phyloP scores from a whole-genome alignment of 176 grass and related monocot genomes.

The Eremochloa ophiuroides region DNA sequence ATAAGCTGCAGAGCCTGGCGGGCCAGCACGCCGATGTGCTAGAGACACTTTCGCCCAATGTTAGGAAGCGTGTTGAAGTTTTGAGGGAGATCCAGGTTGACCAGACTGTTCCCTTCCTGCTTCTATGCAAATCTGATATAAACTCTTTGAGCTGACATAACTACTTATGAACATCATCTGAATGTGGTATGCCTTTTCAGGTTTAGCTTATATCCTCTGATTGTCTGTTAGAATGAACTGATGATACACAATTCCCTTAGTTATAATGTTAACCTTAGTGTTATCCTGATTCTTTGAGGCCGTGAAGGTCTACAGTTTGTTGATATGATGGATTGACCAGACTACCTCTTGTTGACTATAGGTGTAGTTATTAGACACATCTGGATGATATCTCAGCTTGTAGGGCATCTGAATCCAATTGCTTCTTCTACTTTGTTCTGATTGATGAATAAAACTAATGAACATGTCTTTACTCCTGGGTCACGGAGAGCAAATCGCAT shows the following conservation, averaged over 20 bases:
- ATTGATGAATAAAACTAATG: neutral
- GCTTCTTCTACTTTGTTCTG: neutral
- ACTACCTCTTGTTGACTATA: neutral
- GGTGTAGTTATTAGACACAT: neutral
- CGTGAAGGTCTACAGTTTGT: no score
- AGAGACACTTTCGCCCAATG: constrained; percentile 58
- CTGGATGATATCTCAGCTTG: neutral
- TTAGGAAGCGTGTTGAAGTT: constrained; percentile 72
- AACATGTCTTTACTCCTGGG: neutral
- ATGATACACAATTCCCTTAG: neutral
- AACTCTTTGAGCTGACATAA: neutral
- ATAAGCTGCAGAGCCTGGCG: constrained; percentile 69
- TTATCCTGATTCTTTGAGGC: neutral
- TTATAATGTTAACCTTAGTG: neutral
- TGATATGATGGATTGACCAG: neutral
- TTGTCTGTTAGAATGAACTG: neutral
- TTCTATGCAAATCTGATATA: neutral
- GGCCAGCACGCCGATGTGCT: constrained; percentile 53
- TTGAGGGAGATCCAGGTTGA: constrained; percentile 71
- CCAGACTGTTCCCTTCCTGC: neutral
- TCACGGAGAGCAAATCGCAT: neutral
- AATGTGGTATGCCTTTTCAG: neutral
- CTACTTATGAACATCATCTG: neutral
- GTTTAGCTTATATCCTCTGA: neutral
- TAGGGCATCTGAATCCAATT: neutral